Base-by-base conservation (phyloP, 805 yeast species). In the Kluyveromyces aestuarii region DNA sequence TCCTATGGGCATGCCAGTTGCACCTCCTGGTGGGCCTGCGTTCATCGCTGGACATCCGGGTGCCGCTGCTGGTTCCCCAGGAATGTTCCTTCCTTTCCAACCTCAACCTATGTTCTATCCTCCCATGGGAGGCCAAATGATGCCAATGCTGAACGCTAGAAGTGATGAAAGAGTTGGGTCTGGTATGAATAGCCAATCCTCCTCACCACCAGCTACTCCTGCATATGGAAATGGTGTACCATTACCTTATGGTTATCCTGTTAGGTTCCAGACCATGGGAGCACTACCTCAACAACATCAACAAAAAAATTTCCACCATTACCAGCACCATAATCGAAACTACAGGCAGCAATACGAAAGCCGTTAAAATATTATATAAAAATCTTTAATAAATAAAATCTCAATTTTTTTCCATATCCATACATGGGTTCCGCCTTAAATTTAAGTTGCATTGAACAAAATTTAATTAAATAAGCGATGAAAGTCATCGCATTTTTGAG, bases 81-180 rank as follows among this genome's bases (percentile, higher is more conserved):
- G 61, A 2, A 60, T 63, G 65, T 64, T 63, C 37, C 55, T 63
- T 57, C 68, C 68, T 38, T 60, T 58, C 49, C 69, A 64, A 49
- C 66, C 66, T 11, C 67, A 62, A 49, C 65, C 67, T 16, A 54
- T 62, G 56, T 62, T 60, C 48, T 62, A 62, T 43, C 68, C 67
- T 27, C 53, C 59, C 6, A 61, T 63, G 62, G 45, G 45, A 7
- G 59, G 58, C 27, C 66, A 58, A 40, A 60, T 61, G 63, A 55
- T 60, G 55, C 58, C 63, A 40, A 51, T 59, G 52, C 58, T 62
- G 60, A 54, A 55, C 27, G 51, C 50, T 25, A 52, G 52, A n/a
- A 58, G 41, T 16, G 50, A 19, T 18, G 27, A 30, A 38, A 45
- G 54, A 17, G 57, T 52, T 36, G 50, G 52, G 11, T 47, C 52